A percentile compares a stretch with the other conserved stretches of the same genome.
phyloP scores from a whole-genome alignment of 192 early-diverging fungal species.

The Chytriomyces confervae region DNA sequence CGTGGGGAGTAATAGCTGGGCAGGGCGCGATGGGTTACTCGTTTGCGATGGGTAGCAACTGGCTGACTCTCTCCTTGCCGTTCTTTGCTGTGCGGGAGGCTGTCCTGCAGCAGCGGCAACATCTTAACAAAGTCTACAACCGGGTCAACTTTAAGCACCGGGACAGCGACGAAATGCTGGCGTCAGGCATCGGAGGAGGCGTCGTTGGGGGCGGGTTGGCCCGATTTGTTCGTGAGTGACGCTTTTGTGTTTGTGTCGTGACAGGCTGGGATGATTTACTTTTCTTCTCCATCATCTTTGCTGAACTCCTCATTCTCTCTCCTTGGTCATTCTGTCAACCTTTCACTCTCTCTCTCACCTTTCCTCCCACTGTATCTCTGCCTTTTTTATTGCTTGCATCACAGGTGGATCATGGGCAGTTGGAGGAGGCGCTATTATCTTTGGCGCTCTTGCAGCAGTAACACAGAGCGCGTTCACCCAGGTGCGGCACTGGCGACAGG shows the following conservation, averaged over 20 bases:
- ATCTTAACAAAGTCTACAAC: constrained; percentile 30
- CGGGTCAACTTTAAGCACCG: constrained; percentile 30
- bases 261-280: neutral
- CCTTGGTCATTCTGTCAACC: neutral
- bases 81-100: constrained; percentile 50
- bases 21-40: constrained; percentile 42
- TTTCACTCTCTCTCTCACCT: no score
- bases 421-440: constrained; percentile 45
- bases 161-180: constrained; percentile 50
- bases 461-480: constrained; percentile 28
- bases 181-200: constrained; percentile 37
- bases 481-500: constrained; percentile 38
- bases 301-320: neutral
- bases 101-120: constrained; percentile 43
- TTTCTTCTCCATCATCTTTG: neutral
- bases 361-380: no score
- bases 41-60: constrained; percentile 54
- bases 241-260: constrained; percentile 11
- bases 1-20: constrained; percentile 21
- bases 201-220: constrained; percentile 47
- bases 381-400: neutral
- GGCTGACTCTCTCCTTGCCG: constrained; percentile 45
- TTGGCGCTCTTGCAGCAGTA: constrained; percentile 26
- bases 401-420: constrained; percentile 48
- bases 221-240: constrained; percentile 42